A percentile compares a stretch with the other conserved stretches of the same genome.
These are phyloP conservation scores for Talaromyces atroroseus DNA, from an alignment of 2,329 filamentous ascomycete species.

Conservation along the genomic window DNA sequence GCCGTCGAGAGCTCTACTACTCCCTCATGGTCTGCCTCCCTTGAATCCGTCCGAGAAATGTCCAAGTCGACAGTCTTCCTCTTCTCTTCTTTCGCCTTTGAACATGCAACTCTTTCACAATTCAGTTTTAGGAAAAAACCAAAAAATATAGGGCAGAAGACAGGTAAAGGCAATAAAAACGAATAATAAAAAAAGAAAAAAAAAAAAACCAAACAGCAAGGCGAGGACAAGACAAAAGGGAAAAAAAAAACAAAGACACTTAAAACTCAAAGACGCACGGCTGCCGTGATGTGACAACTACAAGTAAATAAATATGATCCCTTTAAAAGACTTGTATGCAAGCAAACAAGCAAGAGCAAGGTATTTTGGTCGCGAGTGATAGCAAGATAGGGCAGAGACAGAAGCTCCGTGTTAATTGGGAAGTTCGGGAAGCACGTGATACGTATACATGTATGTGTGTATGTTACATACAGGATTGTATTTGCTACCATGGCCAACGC, in stretches of 20 bases:
- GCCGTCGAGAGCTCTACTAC: constrained; percentile 9
- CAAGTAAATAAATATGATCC: background rate
- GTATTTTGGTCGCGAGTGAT: background rate
- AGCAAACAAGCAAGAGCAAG: background rate
- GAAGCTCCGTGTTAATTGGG: constrained; percentile 10
- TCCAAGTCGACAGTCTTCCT: background rate
- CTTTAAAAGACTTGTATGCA: background rate
- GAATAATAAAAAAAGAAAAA: background rate
- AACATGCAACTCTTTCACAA: background rate
- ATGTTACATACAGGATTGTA: background rate
- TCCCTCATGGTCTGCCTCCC: constrained; percentile 9
- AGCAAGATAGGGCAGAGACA: constrained; percentile 11
- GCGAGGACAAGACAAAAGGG: background rate
- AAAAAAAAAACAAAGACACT: background rate
- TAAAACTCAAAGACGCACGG: background rate
- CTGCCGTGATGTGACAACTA: background rate
- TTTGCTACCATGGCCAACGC: background rate
- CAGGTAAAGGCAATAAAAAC: background rate
- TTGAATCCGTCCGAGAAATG: background rate
- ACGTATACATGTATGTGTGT: background rate
- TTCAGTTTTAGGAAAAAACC: background rate
- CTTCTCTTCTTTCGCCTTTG: background rate
- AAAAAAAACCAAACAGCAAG: background rate
- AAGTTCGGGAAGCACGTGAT: constrained; percentile 11
- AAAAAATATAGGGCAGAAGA: background rate